Base-by-base conservation (phyloP, 75 land plant species). In the Cunninghamia lanceolata region DNA sequence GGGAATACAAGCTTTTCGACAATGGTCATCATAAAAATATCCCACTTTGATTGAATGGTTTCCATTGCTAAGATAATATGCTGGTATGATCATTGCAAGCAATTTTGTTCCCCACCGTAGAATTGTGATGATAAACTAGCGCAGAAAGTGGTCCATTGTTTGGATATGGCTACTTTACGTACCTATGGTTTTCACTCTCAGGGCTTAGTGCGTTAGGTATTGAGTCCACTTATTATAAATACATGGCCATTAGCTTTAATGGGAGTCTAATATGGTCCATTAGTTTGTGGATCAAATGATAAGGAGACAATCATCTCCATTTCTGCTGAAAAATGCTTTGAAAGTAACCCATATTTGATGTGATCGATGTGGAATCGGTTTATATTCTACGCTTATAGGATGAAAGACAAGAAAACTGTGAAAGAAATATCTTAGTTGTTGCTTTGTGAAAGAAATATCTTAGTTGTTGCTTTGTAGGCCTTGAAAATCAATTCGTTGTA, bases 131-230 rank as follows among this genome's bases (percentile, higher is more conserved):
- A 63, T 25, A 25, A 63, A 63, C 1, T 21, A 73, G 8, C 38
- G 36, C 75, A 73, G 36, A 73, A 73, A 32, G 75, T 34, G 36
- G 16, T 32, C 16, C 75, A 73, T 73, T 73, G 36, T 34, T 73
- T 30, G 16, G 16, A 34, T 32, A 11, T 73, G 75, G 16, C n/a
- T 30, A 50, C 53, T 50, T 13, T 2, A 50, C 11, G 14, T 50
- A 50, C 53, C 74, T 28, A 70, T 70, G 30, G 34, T 70, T 73
- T 73, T 73, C 75, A 34, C 34, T 3, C 16, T 10, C 35, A 73
- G 14, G 75, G 75, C 75, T 73, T 73, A 73, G 75, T 73, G 75
- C 75, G 75, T 34, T 73, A 73, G 75, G 75, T 73, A 34, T 73
- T 13, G 4, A 32, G n/a, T 63, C 68, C 28, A 63, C 53, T 13